Base-by-base conservation (phyloP, 2,329 filamentous ascomycete species). In the Trichophyton benhamiae region DNA sequence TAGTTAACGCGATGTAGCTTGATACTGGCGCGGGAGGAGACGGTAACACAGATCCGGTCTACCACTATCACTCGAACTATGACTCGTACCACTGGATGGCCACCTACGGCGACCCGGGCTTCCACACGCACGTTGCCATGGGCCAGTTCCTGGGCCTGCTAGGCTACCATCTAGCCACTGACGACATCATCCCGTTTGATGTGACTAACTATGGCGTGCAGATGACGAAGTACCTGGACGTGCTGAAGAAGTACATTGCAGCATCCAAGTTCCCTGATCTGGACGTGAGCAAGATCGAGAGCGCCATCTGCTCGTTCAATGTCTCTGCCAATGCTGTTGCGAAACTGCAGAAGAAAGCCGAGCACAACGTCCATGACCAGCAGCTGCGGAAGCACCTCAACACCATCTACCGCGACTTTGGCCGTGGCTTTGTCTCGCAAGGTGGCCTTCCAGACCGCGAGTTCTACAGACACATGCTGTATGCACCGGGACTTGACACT, bases 71-170 rank as follows among this genome's bases (percentile, higher is more conserved):
- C 65, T 76, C 73, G 30, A 74, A 74, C 66, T 80, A 80, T 70
- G 69, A 80, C 63, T 69, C 72, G 36, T 80, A 79, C 63, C 74
- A 77, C 62, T 82, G 80, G 80, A 81, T 82, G 79, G 65, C 69
- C 0, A 77, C 71, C 0, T 81, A 75, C 61, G 80, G 78, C 3
- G 80, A 82, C 65, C 78, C 78, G 0, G 79, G 76, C 1, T 82
- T 80, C 67, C 68, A 72, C 53, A 74, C 76, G 0, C 80, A 82
- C 65, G 74, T 74, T 6, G 77, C 76, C 2, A 79, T 82, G 65
- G 78, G 78, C 4, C 77, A 80, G 61, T 77, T 75, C 61, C 66
- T 78, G 2, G 69, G 74, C 0, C 69, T 79, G 6, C 68, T 79
- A 4, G 68, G 74, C 3, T 77, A 77, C 64, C 74, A 76, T 63